Conservation (phyloP, 176 grass and related monocot genomes). For the barley (Hordeum vulgare) region DNA sequence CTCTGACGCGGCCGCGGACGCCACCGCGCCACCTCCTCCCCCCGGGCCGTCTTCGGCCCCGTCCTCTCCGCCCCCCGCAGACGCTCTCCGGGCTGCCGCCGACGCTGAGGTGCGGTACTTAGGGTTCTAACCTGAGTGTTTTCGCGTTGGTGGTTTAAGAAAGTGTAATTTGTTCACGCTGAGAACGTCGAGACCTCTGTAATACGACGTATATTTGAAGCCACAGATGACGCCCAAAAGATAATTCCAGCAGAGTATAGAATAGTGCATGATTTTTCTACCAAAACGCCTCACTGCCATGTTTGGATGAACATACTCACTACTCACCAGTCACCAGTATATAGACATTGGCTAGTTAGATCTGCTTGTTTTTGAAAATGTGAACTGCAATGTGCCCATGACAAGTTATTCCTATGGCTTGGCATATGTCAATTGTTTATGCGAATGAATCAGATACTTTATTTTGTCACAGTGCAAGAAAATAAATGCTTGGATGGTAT, state of each 20-base stretch:
- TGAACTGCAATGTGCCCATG: not conserved
- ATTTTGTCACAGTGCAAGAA: not conserved
- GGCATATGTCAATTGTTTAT: too few relatives aligned
- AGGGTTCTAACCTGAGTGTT: not conserved
- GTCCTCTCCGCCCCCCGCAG: not conserved
- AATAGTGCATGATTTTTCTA: not conserved
- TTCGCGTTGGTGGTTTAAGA: not conserved
- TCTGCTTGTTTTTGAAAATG: not conserved
- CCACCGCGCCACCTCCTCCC: not conserved
- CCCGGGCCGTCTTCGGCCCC: not conserved
- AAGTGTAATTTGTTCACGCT: not conserved
- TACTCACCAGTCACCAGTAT: not conserved
- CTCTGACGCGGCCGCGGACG: not conserved
- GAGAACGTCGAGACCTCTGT: not conserved
- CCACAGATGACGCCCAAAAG: not conserved
- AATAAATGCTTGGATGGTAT: not conserved
- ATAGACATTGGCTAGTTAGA: not conserved
- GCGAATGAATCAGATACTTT: not conserved
- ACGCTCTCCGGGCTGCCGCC: not conserved
- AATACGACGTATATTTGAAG: not conserved
- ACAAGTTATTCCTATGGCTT: not conserved
- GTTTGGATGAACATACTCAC: not conserved
- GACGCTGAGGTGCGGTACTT: slow-evolving; percentile 33
- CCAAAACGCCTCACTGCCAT: not conserved
- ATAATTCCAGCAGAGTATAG: not conserved